Base-by-base conservation (phyloP, 2,329 filamentous ascomycete species). In the Cryphonectria parasitica region DNA sequence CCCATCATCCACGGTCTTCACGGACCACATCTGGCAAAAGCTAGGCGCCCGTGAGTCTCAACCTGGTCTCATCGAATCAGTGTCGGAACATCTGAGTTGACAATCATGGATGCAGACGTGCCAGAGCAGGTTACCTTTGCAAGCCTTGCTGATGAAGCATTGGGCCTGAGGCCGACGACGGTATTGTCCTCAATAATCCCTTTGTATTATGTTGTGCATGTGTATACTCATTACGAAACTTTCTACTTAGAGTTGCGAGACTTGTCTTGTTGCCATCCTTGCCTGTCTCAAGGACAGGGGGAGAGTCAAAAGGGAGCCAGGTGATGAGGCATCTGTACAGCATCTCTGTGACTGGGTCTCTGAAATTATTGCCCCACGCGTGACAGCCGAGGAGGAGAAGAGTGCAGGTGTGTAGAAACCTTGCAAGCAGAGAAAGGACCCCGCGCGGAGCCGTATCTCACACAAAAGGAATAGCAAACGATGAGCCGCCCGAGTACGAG, bases 401-500 rank as follows among this genome's bases (percentile, higher is more conserved):
- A 25, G 34, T 41, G 25, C 60, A 64, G 69, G 69, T 71, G 56
- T 61, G 31, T 36, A 64, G 19, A 11, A n/a, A 7, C 22, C 45
- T 7, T 5, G 6, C 39, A 10, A 13, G 25, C 52, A 49, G 39
- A 45, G 19, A 63, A 63, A n/a, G 45, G 31, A 41, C 22, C 11
- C 28, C 17, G 3, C 22, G 31, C 13, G 45, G 13, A 19, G 22
- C 36, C 13, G 34, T 52, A 28, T 34, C 68, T 70, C 25, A 70
- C 25, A 69, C 52, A 19, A 41, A 31, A 43, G n/a, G n/a, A 39
- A 22, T 56, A 71, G 63, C 25, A 34, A 66, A 71, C 34, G 43
- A 68, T 19, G 56, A 70, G 13, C n/a, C 19, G 28, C 31, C 64
- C 3, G 63, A 71, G 11, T 71, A 71, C 64, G 71, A 73, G 15